Evolutionary conservation across 2,329 filamentous ascomycete genomes (phyloP), one percentile per base, ranked within the genome.

Genomic region (Calonectria pauciramosa): DNA sequence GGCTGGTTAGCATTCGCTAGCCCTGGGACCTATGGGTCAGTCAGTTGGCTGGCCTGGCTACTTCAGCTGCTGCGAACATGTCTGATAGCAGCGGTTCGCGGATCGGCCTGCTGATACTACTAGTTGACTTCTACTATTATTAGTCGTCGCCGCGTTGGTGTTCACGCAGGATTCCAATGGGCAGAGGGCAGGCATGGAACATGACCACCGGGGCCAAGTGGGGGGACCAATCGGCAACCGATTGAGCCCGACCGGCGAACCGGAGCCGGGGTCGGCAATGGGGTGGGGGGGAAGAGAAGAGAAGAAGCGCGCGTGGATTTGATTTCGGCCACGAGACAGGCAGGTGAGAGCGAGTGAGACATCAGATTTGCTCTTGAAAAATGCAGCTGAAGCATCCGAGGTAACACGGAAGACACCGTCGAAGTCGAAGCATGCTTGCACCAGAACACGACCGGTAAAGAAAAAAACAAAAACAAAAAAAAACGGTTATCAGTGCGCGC

Each of bases 181-280:
- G n/a, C 23, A 63, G 36, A 63, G 36, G n/a, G 36, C 60, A 65
- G 60, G 60, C 56, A 63, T 63, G 60, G 60, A 65, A 23, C 60
- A 56, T 44, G 41, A 34, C 32, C 49, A 41, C 18, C 66, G 47
- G 32, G 30, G 56, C 32, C 20, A 64, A 59, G 56, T 65, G 68
- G 68, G 68, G 68, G 68, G 32, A 47, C 68, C 68, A 70, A 64
- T 70, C 68, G 68, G 68, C 44, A 51, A 30, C 54, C 18, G 36
- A 41, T 38, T 18, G 34, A 49, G 56, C 16, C 68, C 44, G 47
- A 69, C 20, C 36, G 38, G 47, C 59, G 13, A 60, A 34, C 68
- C 59, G 68, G 68, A 52, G 59, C 68, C 68, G 68, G 68, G 68
- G 28, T 64, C 59, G 68, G 68, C 68, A 70, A 65, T 18, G 47